phyloP scores from a whole-genome alignment of 2,329 filamentous ascomycete genomes.

The Cytospora piceicola region DNA sequence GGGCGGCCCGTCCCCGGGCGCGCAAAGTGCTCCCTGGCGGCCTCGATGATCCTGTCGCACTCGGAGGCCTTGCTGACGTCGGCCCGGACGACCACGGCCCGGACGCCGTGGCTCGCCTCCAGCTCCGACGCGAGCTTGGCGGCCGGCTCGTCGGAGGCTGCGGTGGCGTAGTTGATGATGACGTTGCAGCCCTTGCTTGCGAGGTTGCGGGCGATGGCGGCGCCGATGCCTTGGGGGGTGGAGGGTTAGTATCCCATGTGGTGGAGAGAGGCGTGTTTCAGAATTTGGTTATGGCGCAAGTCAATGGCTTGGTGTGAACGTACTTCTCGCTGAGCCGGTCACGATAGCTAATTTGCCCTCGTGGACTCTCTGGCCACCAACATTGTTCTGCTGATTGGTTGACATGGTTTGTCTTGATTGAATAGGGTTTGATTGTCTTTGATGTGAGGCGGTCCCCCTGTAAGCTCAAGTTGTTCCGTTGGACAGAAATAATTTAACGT shows the following conservation, averaged over 20 bases:
- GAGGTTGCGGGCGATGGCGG: conserved; percentile 24
- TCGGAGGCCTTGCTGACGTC: conserved; percentile 24
- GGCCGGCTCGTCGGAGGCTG: conserved; percentile 24
- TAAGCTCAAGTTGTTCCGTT: not conserved
- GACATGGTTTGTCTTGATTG: not conserved
- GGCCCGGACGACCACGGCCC: conserved; percentile 24
- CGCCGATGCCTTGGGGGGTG: conserved; percentile 34
- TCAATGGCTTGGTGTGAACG: not conserved
- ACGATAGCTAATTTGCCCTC: not conserved
- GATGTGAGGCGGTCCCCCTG: not conserved
- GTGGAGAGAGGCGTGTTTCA: not conserved
- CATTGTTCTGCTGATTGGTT: not conserved
- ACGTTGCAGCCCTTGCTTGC: conserved; percentile 29
- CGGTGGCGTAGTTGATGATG: conserved; percentile 30
- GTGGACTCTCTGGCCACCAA: not conserved
- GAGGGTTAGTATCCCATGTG: not conserved
- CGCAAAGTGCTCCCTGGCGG: conserved; percentile 28
- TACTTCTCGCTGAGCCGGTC: conserved; percentile 1
- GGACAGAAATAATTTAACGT: not conserved
- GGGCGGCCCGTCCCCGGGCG: not conserved
- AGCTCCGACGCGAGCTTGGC: conserved; percentile 23
- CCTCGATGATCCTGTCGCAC: conserved; percentile 25
- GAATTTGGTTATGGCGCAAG: not conserved
- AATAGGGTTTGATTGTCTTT: not conserved
- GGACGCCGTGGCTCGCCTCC: conserved; percentile 18